A percentile compares a stretch with the other conserved stretches of the same genome.
phyloP scores from a whole-genome alignment of 2,329 filamentous ascomycete genomes.

The Chaetomium strumarium region DNA sequence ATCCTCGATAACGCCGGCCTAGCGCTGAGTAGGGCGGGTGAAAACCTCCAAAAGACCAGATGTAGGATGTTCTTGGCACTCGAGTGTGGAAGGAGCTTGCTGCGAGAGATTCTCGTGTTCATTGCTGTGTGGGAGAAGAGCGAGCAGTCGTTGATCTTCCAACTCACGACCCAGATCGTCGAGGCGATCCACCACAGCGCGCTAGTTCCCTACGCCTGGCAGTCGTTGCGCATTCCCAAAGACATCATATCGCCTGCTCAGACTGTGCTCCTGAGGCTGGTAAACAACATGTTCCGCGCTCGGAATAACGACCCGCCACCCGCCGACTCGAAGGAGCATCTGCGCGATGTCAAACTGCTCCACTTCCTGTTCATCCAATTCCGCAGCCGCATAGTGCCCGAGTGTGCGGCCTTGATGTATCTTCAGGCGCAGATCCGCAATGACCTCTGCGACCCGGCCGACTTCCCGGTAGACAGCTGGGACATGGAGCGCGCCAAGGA shows the following conservation, averaged over 20 bases:
- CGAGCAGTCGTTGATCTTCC: conserved; percentile 90
- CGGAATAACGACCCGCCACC: conserved; percentile 38
- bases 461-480: conserved; percentile 93
- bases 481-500: conserved; percentile 97
- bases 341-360: conserved; percentile 56
- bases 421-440: conserved; percentile 85
- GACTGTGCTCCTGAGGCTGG: conserved; percentile 82
- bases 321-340: conserved; percentile 47
- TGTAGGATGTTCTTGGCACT: conserved; percentile 86
- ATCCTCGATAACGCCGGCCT: conserved; percentile 79
- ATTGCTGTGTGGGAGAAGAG: conserved; percentile 96
- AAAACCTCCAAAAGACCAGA: conserved; percentile 83
- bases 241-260: conserved; percentile 95
- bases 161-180: conserved; percentile 93
- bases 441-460: conserved; percentile 67
- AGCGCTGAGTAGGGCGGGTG: conserved; percentile 58
- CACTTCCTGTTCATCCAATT: conserved; percentile 93
- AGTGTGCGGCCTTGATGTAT: conserved; percentile 90
- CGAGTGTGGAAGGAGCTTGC: conserved; percentile 81
- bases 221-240: conserved; percentile 84
- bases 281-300: conserved; percentile 79
- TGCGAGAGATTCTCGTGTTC: conserved; percentile 88
- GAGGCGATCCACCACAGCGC: conserved; percentile 87
- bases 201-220: conserved; percentile 86
- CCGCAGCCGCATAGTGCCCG: conserved; percentile 84